Evolutionary conservation across 257 asterid genomes (phyloP).

Genomic region (Thymus quinquecostatus): DNA sequence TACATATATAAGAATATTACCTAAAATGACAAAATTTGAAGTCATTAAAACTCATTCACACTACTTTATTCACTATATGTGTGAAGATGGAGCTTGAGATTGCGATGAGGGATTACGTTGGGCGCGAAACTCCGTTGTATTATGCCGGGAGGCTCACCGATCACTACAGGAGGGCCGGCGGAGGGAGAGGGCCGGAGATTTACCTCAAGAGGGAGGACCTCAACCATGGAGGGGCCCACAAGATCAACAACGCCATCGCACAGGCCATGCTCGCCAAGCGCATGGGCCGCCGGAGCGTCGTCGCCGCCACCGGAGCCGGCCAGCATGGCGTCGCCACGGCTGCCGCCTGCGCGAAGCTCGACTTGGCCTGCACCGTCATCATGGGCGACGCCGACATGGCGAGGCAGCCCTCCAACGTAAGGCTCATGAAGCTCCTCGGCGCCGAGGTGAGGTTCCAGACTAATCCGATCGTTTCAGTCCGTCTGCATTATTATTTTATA

Average conservation of each 20-base stretch:
- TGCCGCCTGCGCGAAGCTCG: constrained; percentile 73
- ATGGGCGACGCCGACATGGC: constrained; percentile 64
- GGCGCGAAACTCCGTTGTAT: constrained; percentile 82
- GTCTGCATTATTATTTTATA: too few relatives aligned
- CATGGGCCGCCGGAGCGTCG: constrained; percentile 47
- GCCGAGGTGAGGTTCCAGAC: constrained; percentile 46
- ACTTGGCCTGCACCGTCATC: constrained; percentile 54
- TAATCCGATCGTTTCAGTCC: too few relatives aligned
- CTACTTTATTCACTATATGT: too few relatives aligned
- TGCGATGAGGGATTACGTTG: constrained; percentile 65
- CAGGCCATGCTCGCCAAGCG: constrained; percentile 90
- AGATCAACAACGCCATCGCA: constrained; percentile 85
- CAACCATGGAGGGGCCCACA: constrained; percentile 76
- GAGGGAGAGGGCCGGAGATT: constrained; percentile 67
- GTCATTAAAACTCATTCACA: too few relatives aligned
- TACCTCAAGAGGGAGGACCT: constrained; percentile 84
- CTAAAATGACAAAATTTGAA: too few relatives aligned
- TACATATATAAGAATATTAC: background rate
- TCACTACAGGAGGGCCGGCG: constrained; percentile 45
- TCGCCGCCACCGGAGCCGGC: constrained; percentile 83
- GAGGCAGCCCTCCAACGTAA: constrained; percentile 61
- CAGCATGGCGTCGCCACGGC: constrained; percentile 89
- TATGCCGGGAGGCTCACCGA: constrained; percentile 68
- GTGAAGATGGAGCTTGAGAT: constrained; percentile 54
- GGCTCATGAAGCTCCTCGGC: constrained; percentile 67